Conservation (phyloP, 2,329 filamentous ascomycete species). For the Tolypocladium sp. region DNA sequence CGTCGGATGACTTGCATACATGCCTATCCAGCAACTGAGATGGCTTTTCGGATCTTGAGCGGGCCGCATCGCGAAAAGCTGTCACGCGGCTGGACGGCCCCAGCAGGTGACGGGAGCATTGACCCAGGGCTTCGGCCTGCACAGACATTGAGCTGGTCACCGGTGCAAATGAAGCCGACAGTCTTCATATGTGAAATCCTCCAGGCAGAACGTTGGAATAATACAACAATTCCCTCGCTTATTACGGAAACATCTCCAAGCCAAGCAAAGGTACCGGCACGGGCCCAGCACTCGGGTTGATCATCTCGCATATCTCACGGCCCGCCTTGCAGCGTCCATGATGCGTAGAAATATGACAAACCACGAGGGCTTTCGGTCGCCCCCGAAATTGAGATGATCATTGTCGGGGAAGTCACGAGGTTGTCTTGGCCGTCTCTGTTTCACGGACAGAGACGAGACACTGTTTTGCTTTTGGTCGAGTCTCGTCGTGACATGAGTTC, state of each 20-base stretch:
- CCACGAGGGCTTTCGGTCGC: neutral
- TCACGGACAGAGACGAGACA: neutral
- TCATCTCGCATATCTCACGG: neutral
- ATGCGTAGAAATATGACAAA: neutral
- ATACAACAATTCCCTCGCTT: too few relatives aligned
- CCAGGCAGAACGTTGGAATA: neutral
- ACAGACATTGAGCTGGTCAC: neutral
- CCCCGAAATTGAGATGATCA: neutral
- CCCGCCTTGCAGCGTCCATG: neutral
- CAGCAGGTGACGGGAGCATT: neutral
- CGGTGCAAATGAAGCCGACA: neutral
- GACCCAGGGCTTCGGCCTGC: neutral
- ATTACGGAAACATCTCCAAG: too few relatives aligned
- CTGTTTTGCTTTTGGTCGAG: neutral
- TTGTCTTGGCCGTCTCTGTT: neutral
- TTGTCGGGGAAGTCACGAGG: neutral
- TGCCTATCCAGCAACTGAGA: neutral
- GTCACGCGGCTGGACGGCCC: neutral
- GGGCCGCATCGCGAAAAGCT: neutral
- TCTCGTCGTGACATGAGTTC: neutral
- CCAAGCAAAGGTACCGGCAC: neutral
- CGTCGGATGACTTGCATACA: neutral
- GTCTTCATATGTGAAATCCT: neutral
- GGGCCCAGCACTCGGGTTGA: neutral
- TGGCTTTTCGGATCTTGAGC: neutral